Percentiles rank a stretch among this genome's conserved stretches.
These are phyloP conservation scores for Colletotrichum truncatum DNA, from an alignment of 2,329 filamentous ascomycete genomes.

Conservation along the genomic window DNA sequence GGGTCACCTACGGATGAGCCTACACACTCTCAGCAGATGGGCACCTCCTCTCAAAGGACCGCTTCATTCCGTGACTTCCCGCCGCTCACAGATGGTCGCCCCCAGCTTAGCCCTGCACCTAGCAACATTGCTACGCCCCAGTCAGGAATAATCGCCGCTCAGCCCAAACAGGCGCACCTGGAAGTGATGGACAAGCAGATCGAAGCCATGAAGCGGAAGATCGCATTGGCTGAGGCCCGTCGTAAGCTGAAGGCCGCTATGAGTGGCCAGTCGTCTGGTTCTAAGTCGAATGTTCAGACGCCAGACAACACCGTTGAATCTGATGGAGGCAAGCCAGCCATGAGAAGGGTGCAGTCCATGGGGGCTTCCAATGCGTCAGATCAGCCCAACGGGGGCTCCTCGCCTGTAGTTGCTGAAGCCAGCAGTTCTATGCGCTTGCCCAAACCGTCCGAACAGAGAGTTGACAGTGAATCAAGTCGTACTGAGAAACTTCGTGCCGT, in stretches of 20 bases:
- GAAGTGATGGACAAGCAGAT: conserved; percentile 66
- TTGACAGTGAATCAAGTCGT: conserved; percentile 27
- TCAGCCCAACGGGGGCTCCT: conserved; percentile 32
- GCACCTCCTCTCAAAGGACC: conserved; percentile 43
- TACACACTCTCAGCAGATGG: conserved; percentile 41
- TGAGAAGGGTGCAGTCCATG: conserved; percentile 32
- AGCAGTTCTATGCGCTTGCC: conserved; percentile 36
- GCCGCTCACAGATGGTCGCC: conserved; percentile 50
- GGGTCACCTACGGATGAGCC: conserved; percentile 60
- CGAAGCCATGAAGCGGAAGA: conserved; percentile 66
- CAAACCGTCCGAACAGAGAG: conserved; percentile 33
- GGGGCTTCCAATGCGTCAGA: conserved; percentile 31
- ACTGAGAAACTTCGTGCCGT: conserved; percentile 43
- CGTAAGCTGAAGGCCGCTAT: conserved; percentile 50
- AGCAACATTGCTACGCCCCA: conserved; percentile 46
- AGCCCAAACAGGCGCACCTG: conserved; percentile 49
- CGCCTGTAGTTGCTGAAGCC: conserved; percentile 35
- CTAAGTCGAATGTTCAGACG: conserved; percentile 19
- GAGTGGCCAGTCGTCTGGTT: conserved; percentile 8
- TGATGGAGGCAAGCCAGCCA: conserved; percentile 27
- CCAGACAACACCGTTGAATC: conserved; percentile 19
- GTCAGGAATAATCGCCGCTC: conserved; percentile 42
- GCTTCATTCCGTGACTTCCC: conserved; percentile 54
- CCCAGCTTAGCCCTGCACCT: conserved; percentile 50
- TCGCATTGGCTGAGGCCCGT: conserved; percentile 67